phyloP scores from a whole-genome alignment of 306 rosid genomes.

The Rosa multiflora region DNA sequence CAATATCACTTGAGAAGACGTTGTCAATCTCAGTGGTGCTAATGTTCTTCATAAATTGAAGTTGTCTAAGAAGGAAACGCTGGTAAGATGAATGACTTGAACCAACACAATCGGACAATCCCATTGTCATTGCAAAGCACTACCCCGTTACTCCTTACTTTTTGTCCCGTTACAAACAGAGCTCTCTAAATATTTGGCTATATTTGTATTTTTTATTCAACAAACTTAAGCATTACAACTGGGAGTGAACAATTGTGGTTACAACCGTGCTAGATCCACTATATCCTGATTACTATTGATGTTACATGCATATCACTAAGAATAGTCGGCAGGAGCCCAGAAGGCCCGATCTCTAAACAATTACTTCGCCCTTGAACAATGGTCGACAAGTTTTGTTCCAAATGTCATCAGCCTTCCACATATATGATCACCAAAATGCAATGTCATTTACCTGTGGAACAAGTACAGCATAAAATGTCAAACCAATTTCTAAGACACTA shows the following conservation, averaged over 20 bases:
- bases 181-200: no score
- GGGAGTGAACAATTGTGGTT: not conserved
- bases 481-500: not conserved
- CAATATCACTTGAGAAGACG: no score
- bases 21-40: no score
- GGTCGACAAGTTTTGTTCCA: not conserved
- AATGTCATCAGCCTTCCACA: not conserved
- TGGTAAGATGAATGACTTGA: no score
- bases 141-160: no score
- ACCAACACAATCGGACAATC: no score
- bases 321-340: not conserved
- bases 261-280: not conserved
- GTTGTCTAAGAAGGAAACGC: no score
- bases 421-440: not conserved
- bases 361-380: not conserved
- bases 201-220: not conserved
- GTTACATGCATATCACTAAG: not conserved
- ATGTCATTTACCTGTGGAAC: slow-evolving; percentile 13
- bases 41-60: no score
- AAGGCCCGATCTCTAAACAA: not conserved
- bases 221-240: not conserved
- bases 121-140: not conserved
- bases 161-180: no score
- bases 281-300: not conserved
- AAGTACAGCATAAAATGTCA: not conserved